Percentiles rank a stretch among this genome's conserved stretches.
These are phyloP conservation scores for Sporisorium sorghi DNA, from an alignment of 1,284 basidiomycete genomes.

Conservation along the genomic window DNA sequence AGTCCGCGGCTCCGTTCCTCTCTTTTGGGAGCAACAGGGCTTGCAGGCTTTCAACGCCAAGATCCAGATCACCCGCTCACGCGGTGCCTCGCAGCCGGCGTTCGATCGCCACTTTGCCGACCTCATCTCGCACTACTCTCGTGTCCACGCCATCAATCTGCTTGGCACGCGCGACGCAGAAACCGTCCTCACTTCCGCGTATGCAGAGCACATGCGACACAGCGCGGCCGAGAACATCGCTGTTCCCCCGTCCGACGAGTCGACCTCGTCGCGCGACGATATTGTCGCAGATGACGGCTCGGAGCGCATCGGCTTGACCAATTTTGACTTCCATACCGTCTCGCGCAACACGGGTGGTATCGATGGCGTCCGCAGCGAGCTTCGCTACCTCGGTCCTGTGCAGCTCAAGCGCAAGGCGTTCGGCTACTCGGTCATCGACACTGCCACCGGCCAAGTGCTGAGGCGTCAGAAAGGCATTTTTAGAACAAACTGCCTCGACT, in stretches of 20 bases:
- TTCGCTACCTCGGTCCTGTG: slow-evolving; percentile 73
- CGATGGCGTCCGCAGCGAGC: slow-evolving; percentile 82
- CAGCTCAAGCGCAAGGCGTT: slow-evolving; percentile 78
- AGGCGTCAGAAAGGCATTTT: slow-evolving; percentile 84
- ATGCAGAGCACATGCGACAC: slow-evolving; percentile 70
- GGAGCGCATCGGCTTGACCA: slow-evolving; percentile 74
- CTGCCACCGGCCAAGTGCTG: slow-evolving; percentile 71
- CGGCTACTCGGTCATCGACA: slow-evolving; percentile 78
- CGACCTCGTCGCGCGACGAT: slow-evolving; percentile 9
- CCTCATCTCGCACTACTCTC: slow-evolving; percentile 71
- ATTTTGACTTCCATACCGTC: slow-evolving; percentile 93
- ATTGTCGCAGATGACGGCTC: slow-evolving; percentile 35
- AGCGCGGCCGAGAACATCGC: slow-evolving; percentile 53
- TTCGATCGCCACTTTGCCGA: slow-evolving; percentile 93
- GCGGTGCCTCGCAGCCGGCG: slow-evolving; percentile 89
- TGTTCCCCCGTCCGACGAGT: slow-evolving; percentile 28
- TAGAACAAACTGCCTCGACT: slow-evolving; percentile 94
- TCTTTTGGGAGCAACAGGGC: slow-evolving; percentile 98
- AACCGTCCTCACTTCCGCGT: slow-evolving; percentile 82
- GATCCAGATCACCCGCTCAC: slow-evolving; percentile 77
- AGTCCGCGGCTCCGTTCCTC: slow-evolving; percentile 82
- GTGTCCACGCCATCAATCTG: slow-evolving; percentile 65
- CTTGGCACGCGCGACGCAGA: slow-evolving; percentile 79
- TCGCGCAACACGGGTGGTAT: slow-evolving; percentile 83
- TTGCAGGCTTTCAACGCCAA: slow-evolving; percentile 72